Conservation (phyloP, 139 green algal genomes). For the Microglena sp. region DNA sequence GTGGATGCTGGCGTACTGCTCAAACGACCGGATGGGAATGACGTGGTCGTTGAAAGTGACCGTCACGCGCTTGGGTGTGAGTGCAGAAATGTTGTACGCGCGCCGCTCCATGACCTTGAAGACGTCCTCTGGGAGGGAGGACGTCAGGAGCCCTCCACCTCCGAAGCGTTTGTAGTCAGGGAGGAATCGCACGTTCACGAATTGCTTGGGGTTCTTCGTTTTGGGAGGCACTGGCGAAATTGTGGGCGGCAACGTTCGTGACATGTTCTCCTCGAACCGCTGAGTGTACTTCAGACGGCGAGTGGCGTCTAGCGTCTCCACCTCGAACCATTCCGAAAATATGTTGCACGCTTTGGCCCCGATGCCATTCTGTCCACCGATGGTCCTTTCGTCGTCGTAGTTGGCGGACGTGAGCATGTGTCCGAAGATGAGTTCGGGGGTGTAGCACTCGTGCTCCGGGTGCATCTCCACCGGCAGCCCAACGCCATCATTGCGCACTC, state of each 20-base stretch:
- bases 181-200: not conserved
- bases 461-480: slow-evolving; percentile 38
- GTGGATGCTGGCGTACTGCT: slow-evolving; percentile 40
- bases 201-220: slow-evolving; percentile 2
- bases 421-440: slow-evolving; percentile 58
- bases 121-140: slow-evolving; percentile 30
- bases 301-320: slow-evolving; percentile 11
- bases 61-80: slow-evolving; percentile 10
- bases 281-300: not conserved
- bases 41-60: slow-evolving; percentile 10
- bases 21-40: slow-evolving; percentile 40
- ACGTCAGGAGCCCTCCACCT: no score
- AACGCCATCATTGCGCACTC: slow-evolving; percentile 47
- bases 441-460: slow-evolving; percentile 37
- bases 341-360: slow-evolving; percentile 21
- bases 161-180: slow-evolving; percentile 14
- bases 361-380: slow-evolving; percentile 16
- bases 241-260: slow-evolving; percentile 36
- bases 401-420: slow-evolving; percentile 55
- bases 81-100: slow-evolving; percentile 41
- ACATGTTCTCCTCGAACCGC: slow-evolving; percentile 39
- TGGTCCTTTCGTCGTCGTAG: slow-evolving; percentile 47
- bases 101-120: slow-evolving; percentile 39
- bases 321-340: slow-evolving; percentile 22
- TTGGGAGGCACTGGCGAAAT: slow-evolving; percentile 39